Conservation (phyloP, 306 rosid genomes). For the Calophaca sinica region DNA sequence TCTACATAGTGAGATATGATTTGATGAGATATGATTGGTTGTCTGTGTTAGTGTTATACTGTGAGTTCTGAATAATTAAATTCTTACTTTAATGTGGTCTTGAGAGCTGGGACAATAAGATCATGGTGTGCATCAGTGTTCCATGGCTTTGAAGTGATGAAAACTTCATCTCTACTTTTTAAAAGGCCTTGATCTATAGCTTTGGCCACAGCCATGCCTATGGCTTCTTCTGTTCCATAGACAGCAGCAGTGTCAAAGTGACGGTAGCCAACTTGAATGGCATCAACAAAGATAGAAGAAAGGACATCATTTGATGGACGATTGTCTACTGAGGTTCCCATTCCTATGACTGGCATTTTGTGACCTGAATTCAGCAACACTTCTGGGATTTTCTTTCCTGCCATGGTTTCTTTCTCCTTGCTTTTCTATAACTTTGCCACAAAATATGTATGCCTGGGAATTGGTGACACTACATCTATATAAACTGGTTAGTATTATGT, state of each 20-base stretch:
- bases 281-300: conserved; percentile 53
- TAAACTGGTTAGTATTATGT: not conserved
- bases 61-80: too few species aligned
- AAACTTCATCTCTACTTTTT: conserved; percentile 58
- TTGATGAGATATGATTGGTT: too few species aligned
- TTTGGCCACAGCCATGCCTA: conserved; percentile 51
- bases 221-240: conserved; percentile 57
- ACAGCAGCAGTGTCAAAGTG: conserved; percentile 57
- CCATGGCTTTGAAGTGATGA: conserved; percentile 72
- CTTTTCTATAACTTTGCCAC: not conserved
- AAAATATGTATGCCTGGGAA: conserved; percentile 21
- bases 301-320: conserved; percentile 54
- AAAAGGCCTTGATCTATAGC: conserved; percentile 56
- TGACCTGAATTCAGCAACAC: conserved; percentile 53
- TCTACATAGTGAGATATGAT: too few species aligned
- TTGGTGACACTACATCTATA: not conserved
- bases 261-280: conserved; percentile 51
- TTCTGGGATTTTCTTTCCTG: conserved; percentile 45
- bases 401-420: conserved; percentile 28
- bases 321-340: conserved; percentile 51
- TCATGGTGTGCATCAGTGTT: conserved; percentile 54
- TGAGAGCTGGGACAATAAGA: conserved; percentile 62
- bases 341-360: conserved; percentile 57
- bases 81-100: conserved; percentile 53
- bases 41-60: too few species aligned